Evolutionary conservation across 192 early-diverging fungal species (phyloP), one percentile per base, ranked within the genome.

Genomic region (Thoreauomyces humboldtii): DNA sequence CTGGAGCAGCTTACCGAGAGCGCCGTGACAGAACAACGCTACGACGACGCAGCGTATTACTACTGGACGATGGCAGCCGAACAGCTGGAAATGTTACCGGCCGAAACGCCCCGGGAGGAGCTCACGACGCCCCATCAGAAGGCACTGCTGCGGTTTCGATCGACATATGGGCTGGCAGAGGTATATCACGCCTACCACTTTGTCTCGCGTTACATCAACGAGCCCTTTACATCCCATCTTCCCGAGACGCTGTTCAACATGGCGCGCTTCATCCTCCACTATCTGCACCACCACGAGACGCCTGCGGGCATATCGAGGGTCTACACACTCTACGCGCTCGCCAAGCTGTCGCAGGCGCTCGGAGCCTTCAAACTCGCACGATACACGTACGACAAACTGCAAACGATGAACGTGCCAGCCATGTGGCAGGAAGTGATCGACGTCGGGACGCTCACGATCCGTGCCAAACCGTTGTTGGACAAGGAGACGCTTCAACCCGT

Each of bases 131-230:
- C n/a, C 12, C 63, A 81, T 25, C 33, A 61, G 7, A 44, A 63
- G 4, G 43, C 56, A 7, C 28, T 77, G 2, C 29, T 57, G 46
- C 47, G 45, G 5, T 85, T 73, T 41, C 63, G 70, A 41, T 7
- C 19, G 29, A 72, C 59, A 43, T 46, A 68, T 17, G 60, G 61
- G 33, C 60, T 70, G 12, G 74, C 83, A 12, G 74, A 85, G 59
- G 57, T 86, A 14, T 85, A 82, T 50, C 73, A 83, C 59, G 78
- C 81, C 11, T 86, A 84, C 52, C 55, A 77, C 43, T 54, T 67
- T 47, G 67, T 86, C 35, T 41, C 78, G 4, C 62, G 74, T 32
- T 86, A 74, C 60, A 55, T 86, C 17, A 79, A 86, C 35, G 76
- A 85, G 11, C 84, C 84, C 2, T 86, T 86, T 57, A 86, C 84